phyloP scores from a whole-genome alignment of 129 eudicot species.

The carrot (Daucus carota) region DNA sequence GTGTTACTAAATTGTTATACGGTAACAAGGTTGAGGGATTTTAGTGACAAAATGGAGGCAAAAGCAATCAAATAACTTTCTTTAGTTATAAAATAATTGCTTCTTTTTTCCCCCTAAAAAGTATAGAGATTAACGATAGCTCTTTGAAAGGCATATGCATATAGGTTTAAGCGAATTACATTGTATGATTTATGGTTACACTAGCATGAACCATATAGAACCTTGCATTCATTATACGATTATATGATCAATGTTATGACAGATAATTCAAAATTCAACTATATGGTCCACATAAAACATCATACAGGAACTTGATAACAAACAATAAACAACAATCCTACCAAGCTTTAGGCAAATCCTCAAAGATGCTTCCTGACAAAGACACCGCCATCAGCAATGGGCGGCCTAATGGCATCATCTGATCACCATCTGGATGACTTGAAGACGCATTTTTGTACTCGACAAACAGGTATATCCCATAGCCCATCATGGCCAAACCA shows the following conservation, averaged over 20 bases:
- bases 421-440: slow-evolving; percentile 25
- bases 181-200: not conserved
- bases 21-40: not conserved
- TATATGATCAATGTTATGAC: not conserved
- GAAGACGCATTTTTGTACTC: slow-evolving; percentile 42
- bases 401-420: slow-evolving; percentile 64
- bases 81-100: not conserved
- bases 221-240: not conserved
- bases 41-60: not conserved
- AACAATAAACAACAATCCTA: slow-evolving; percentile 21
- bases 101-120: not conserved
- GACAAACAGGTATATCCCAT: slow-evolving; percentile 80
- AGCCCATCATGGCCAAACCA: slow-evolving; percentile 82
- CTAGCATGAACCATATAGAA: not conserved
- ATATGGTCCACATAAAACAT: not conserved
- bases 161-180: not conserved
- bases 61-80: not conserved
- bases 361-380: slow-evolving; percentile 46
- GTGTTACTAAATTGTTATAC: not conserved
- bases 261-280: not conserved
- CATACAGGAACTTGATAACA: not conserved
- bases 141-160: not conserved
- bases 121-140: not conserved
- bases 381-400: slow-evolving; percentile 73
- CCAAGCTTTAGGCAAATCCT: slow-evolving; percentile 79